Percentiles rank a stretch among this genome's conserved stretches.
Evolutionary conservation across 208 protist genomes (phyloP).

Genomic region (Acanthamoeba culbertsoni): DNA sequence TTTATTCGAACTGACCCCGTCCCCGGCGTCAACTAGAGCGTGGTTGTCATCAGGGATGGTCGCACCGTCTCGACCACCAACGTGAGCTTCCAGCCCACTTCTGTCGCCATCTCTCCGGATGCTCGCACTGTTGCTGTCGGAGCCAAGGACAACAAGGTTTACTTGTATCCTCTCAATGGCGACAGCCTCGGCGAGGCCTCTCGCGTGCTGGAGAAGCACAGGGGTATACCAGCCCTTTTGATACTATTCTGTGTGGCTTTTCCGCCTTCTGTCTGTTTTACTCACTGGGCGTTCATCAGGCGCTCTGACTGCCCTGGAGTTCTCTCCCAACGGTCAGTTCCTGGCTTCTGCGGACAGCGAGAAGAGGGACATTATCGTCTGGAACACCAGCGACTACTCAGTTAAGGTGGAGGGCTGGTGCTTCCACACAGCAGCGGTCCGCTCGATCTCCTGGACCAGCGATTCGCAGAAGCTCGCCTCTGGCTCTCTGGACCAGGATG

Average conservation of each 20-base stretch:
- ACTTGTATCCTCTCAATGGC: slow-evolving; percentile 70
- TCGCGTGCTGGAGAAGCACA: slow-evolving; percentile 50
- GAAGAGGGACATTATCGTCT: slow-evolving; percentile 75
- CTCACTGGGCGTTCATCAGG: too few species aligned
- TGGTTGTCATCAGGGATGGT: slow-evolving; percentile 67
- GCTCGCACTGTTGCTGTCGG: slow-evolving; percentile 76
- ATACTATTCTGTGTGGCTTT: not conserved
- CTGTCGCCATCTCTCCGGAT: slow-evolving; percentile 67
- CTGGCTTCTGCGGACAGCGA: slow-evolving; percentile 72
- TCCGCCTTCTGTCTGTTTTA: not conserved
- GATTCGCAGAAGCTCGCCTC: slow-evolving; percentile 66
- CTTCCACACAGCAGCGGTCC: slow-evolving; percentile 79
- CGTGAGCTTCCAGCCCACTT: slow-evolving; percentile 60
- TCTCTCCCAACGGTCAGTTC: slow-evolving; percentile 76
- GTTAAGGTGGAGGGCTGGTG: slow-evolving; percentile 71
- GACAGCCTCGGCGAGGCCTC: slow-evolving; percentile 59
- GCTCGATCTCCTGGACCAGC: slow-evolving; percentile 73
- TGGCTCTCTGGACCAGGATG: slow-evolving; percentile 71
- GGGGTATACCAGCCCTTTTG: not conserved
- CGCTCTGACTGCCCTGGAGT: not conserved
- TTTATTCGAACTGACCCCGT: not conserved
- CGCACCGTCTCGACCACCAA: not conserved
- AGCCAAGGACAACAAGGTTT: slow-evolving; percentile 72
- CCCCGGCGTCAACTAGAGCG: not conserved
- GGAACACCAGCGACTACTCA: slow-evolving; percentile 19